These are phyloP conservation scores for Mycena albidolilacea DNA, from an alignment of 768 basidiomycete genomes.

Conservation along the genomic window DNA sequence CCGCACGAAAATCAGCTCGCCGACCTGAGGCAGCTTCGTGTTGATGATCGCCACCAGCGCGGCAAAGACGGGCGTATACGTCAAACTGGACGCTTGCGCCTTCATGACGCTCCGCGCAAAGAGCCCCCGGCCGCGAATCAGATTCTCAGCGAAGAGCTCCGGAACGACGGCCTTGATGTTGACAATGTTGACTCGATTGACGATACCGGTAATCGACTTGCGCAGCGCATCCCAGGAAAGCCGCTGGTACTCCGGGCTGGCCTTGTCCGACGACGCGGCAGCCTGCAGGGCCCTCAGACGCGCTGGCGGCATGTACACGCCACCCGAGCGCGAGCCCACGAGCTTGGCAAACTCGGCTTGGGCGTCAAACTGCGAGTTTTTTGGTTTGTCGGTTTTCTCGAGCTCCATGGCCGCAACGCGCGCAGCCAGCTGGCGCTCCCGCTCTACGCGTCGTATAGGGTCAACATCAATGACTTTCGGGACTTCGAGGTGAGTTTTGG, in stretches of 20 bases:
- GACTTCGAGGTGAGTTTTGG: conserved; percentile 46
- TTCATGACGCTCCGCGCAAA: conserved; percentile 98
- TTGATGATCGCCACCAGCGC: conserved; percentile 96
- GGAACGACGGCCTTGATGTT: conserved; percentile 97
- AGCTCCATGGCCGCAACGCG: conserved; percentile 79
- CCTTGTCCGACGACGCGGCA: conserved; percentile 86
- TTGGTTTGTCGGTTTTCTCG: conserved; percentile 70
- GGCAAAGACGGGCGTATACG: conserved; percentile 98
- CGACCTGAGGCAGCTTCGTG: conserved; percentile 96
- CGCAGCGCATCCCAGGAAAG: conserved; percentile 98
- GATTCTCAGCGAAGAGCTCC: conserved; percentile 93
- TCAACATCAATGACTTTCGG: conserved; percentile 77
- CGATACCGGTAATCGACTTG: conserved; percentile 98
- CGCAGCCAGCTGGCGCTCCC: conserved; percentile 85
- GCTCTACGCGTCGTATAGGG: conserved; percentile 80
- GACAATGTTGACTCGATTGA: conserved; percentile 97
- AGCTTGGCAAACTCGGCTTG: conserved; percentile 94
- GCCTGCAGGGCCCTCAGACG: conserved; percentile 91
- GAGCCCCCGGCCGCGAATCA: conserved; percentile 92
- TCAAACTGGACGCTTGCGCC: conserved; percentile 96
- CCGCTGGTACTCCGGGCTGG: conserved; percentile 91
- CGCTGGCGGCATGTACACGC: conserved; percentile 97
- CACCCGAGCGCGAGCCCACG: conserved; percentile 85
- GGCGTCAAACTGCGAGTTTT: conserved; percentile 69
- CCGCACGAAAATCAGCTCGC: conserved; percentile 90